Evolutionary conservation across 192 early-diverging fungal genomes (phyloP).

Genomic region (Coemansia reversa): DNA sequence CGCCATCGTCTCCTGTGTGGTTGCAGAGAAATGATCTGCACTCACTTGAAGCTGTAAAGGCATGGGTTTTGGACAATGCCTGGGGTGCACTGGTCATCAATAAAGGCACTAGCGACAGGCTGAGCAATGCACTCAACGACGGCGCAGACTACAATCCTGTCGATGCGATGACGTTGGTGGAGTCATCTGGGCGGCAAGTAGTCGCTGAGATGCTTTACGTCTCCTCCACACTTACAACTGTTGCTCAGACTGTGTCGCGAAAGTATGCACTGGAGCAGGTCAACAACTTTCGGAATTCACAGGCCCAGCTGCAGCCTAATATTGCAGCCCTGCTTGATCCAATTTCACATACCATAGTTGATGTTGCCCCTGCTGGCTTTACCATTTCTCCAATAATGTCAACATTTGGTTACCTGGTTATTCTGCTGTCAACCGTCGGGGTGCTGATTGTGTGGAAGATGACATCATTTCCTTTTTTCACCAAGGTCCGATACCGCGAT

Average conservation of each 20-base stretch:
- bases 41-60: constrained; percentile 9
- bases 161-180: constrained; percentile 33
- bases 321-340: constrained; percentile 25
- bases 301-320: not conserved
- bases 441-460: constrained; percentile 49
- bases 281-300: not conserved
- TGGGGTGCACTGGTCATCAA: constrained; percentile 52
- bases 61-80: constrained; percentile 26
- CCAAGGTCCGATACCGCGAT: constrained; percentile 32
- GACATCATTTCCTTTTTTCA: constrained; percentile 36
- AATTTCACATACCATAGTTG: constrained; percentile 19
- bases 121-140: constrained; percentile 16
- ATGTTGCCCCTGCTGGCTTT: constrained; percentile 35
- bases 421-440: constrained; percentile 22
- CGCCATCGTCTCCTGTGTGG: constrained; percentile 30
- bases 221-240: constrained; percentile 16
- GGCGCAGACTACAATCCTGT: constrained; percentile 25
- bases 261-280: constrained; percentile 31
- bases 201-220: constrained; percentile 32
- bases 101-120: constrained; percentile 19
- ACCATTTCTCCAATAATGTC: constrained; percentile 25
- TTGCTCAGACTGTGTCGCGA: constrained; percentile 9
- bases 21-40: not conserved
- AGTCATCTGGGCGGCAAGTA: constrained; percentile 23
- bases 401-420: constrained; percentile 29